phyloP scores from a whole-genome alignment of 371 early-diverging fungal genomes.

The Lichtheimia corymbifera region DNA sequence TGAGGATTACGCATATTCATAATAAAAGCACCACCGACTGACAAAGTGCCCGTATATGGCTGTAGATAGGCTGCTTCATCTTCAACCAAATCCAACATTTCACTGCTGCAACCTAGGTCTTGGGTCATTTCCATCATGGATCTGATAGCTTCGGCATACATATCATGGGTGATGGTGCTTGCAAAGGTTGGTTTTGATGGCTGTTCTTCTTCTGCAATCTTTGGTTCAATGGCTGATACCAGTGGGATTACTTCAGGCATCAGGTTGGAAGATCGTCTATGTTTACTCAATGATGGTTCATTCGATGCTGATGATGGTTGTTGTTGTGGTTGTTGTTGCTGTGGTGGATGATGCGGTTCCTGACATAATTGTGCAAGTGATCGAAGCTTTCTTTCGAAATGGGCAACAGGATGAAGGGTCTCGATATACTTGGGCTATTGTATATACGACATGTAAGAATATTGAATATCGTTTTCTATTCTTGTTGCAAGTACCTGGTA shows the following conservation, averaged over 20 bases:
- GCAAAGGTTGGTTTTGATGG: conserved; percentile 18
- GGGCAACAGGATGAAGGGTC: conserved; percentile 40
- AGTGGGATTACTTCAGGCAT: conserved; percentile 29
- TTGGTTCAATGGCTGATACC: conserved; percentile 32
- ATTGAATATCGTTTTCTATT: not conserved
- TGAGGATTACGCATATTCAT: conserved; percentile 41
- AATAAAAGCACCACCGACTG: conserved; percentile 38
- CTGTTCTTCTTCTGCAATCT: not conserved
- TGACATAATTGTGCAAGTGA: conserved; percentile 46
- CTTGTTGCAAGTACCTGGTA: conserved; percentile 12
- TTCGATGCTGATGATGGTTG: too few relatives aligned
- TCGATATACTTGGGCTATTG: conserved; percentile 41
- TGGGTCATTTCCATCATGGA: conserved; percentile 27
- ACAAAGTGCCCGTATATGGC: conserved; percentile 27
- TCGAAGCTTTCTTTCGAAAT: conserved; percentile 42
- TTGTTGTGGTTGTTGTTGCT: not conserved
- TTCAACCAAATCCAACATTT: conserved; percentile 31
- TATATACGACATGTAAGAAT: conserved; percentile 4
- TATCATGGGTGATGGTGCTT: conserved; percentile 31
- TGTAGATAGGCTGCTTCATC: conserved; percentile 18
- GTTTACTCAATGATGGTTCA: too few relatives aligned
- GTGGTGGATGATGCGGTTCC: conserved; percentile 18
- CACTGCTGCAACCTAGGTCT: conserved; percentile 34
- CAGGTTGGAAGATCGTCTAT: not conserved
- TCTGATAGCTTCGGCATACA: conserved; percentile 40